A percentile compares a stretch with the other conserved stretches of the same genome.
These are phyloP conservation scores for Phoma herbarum DNA, from an alignment of 2,329 filamentous ascomycete genomes.

Conservation along the genomic window DNA sequence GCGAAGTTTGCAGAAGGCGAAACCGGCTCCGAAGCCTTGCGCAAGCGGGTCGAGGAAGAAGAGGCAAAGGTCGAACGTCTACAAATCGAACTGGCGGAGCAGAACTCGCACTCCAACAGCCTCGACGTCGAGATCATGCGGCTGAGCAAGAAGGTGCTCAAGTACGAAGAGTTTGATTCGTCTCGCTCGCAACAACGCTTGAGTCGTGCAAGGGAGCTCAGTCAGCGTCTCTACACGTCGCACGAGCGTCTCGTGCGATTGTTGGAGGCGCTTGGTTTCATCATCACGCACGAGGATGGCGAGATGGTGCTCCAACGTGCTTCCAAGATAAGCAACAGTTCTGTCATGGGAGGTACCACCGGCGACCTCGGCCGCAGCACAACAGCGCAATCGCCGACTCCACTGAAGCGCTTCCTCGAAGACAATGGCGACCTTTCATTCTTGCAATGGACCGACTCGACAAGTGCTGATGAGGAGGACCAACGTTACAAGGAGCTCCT, in stretches of 20 bases:
- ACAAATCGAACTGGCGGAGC: constrained; percentile 74
- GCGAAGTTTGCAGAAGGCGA: constrained; percentile 81
- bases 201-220: constrained; percentile 80
- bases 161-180: constrained; percentile 57
- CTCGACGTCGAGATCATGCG: constrained; percentile 78
- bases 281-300: constrained; percentile 76
- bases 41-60: constrained; percentile 77
- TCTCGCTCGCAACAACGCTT: constrained; percentile 74
- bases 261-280: constrained; percentile 86
- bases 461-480: constrained; percentile 71
- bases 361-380: constrained; percentile 59
- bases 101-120: constrained; percentile 77
- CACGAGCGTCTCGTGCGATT: constrained; percentile 85
- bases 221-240: constrained; percentile 81
- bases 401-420: constrained; percentile 64
- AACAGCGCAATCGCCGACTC: constrained; percentile 63
- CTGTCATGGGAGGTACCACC: constrained; percentile 53
- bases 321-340: constrained; percentile 63
- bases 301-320: constrained; percentile 78
- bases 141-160: constrained; percentile 70
- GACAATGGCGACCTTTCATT: constrained; percentile 75
- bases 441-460: constrained; percentile 82
- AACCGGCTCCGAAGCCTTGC: constrained; percentile 80
- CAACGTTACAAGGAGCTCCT: constrained; percentile 80
- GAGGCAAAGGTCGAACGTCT: constrained; percentile 74